phyloP scores from a whole-genome alignment of 305 asterid genomes.

The Solanum hybrid region DNA sequence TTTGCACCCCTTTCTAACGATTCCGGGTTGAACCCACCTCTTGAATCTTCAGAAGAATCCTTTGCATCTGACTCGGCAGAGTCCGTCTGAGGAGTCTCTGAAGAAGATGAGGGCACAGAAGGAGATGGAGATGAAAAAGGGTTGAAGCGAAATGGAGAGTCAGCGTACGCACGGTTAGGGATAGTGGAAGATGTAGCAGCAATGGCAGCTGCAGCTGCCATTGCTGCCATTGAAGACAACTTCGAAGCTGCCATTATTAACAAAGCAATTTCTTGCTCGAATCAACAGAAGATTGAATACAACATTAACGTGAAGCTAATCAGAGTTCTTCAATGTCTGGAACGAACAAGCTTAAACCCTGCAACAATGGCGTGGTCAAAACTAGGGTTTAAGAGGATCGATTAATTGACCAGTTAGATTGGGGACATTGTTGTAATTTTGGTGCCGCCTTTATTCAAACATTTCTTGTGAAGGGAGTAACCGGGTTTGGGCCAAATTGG shows the following conservation, averaged over 20 bases:
- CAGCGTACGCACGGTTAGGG: constrained; percentile 37
- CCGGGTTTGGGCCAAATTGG: not conserved
- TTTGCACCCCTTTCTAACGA: constrained; percentile 66
- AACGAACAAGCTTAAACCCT: constrained; percentile 6
- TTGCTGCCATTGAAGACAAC: constrained; percentile 39
- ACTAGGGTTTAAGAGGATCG: not conserved
- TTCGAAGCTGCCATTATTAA: constrained; percentile 30
- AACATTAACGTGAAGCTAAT: not conserved
- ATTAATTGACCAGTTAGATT: not conserved
- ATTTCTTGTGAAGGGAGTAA: not conserved
- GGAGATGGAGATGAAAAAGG: constrained; percentile 45
- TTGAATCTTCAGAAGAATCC: constrained; percentile 41
- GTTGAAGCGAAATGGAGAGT: constrained; percentile 36
- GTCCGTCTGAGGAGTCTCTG: constrained; percentile 15
- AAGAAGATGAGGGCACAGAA: constrained; percentile 11
- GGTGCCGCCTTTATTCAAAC: not conserved
- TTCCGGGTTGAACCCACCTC: constrained; percentile 58
- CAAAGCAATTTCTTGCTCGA: not conserved
- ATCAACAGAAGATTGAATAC: not conserved
- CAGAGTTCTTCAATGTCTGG: not conserved
- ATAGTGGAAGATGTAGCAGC: constrained; percentile 36
- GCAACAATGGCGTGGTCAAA: not conserved
- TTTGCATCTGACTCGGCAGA: constrained; percentile 27
- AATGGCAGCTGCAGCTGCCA: constrained; percentile 33
- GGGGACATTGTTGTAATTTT: not conserved